Percentiles rank a stretch among this genome's conserved stretches.
These are phyloP conservation scores for Metschnikowia matae DNA, from an alignment of 805 yeast genomes.

Conservation along the genomic window DNA sequence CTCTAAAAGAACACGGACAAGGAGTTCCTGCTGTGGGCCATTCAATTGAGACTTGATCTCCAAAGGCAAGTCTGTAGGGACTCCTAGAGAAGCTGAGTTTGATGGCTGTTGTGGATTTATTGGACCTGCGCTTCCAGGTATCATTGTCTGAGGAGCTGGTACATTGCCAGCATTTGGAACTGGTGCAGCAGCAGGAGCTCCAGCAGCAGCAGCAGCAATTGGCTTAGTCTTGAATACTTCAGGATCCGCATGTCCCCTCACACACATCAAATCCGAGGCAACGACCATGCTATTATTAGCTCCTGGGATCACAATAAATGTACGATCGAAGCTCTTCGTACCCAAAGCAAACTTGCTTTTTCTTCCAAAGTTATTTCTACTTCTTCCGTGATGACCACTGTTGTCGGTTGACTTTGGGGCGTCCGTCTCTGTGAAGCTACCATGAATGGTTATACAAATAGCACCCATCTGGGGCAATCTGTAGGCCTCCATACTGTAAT, in stretches of 20 bases:
- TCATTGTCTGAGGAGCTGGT: conserved; percentile 5
- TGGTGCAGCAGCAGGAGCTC: conserved; percentile 13
- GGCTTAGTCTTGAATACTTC: conserved; percentile 15
- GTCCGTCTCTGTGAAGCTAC: conserved; percentile 69
- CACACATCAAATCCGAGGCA: conserved; percentile 76
- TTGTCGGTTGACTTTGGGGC: conserved; percentile 44
- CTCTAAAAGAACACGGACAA: conserved; percentile 60
- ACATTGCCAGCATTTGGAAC: conserved; percentile 7
- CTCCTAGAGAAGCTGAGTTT: conserved; percentile 6
- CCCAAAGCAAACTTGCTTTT: conserved; percentile 38
- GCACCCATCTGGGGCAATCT: conserved; percentile 71
- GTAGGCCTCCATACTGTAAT: conserved; percentile 75
- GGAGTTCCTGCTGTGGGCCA: conserved; percentile 57
- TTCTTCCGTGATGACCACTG: conserved; percentile 14
- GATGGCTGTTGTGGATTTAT: conserved; percentile 6
- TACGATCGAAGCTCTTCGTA: conserved; percentile 80
- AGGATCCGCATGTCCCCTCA: conserved; percentile 30
- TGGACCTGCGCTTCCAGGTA: conserved; percentile 1
- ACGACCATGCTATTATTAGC: conserved; percentile 69
- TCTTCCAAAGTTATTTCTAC: conserved; percentile 17
- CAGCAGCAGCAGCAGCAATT: conserved; percentile 5
- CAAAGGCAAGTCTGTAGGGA: conserved; percentile 47
- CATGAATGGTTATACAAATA: conserved; percentile 76
- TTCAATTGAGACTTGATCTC: conserved; percentile 50
- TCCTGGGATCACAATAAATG: conserved; percentile 71